A percentile compares a stretch with the other conserved stretches of the same genome.
Evolutionary conservation across 169 alveolate genomes (phyloP).

Genomic region (Plasmodium fragile): DNA sequence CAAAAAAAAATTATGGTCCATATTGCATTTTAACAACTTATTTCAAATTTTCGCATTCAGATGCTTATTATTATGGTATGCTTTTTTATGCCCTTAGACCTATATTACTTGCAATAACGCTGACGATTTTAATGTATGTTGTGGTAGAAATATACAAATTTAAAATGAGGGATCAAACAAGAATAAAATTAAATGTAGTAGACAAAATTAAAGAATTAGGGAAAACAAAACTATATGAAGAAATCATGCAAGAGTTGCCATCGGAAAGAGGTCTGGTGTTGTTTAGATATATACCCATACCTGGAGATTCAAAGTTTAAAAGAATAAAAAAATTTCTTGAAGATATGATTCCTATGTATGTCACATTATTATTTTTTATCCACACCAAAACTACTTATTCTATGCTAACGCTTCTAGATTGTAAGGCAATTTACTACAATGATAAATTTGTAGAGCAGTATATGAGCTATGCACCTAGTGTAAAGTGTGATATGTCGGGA

Average conservation of each 20-base stretch:
- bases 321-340: slow-evolving; percentile 84
- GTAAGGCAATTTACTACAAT: slow-evolving; percentile 80
- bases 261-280: slow-evolving; percentile 86
- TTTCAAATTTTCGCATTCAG: slow-evolving; percentile 81
- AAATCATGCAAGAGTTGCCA: slow-evolving; percentile 80
- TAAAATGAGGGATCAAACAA: slow-evolving; percentile 74
- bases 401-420: slow-evolving; percentile 87
- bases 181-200: slow-evolving; percentile 74
- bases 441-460: slow-evolving; percentile 73
- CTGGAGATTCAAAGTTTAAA: slow-evolving; percentile 85
- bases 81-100: slow-evolving; percentile 84
- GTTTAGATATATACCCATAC: slow-evolving; percentile 87
- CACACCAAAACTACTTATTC: slow-evolving; percentile 85
- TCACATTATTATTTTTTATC: slow-evolving; percentile 87
- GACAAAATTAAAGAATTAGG: slow-evolving; percentile 79
- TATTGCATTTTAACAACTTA: slow-evolving; percentile 84
- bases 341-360: slow-evolving; percentile 91
- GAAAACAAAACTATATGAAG: slow-evolving; percentile 60
- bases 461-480: slow-evolving; percentile 78
- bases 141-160: slow-evolving; percentile 56
- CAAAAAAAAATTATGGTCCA: slow-evolving; percentile 55
- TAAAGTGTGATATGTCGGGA: slow-evolving; percentile 81
- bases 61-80: slow-evolving; percentile 87
- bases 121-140: slow-evolving; percentile 83
- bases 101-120: slow-evolving; percentile 79